Percentiles rank a stretch among this genome's conserved stretches.
These are phyloP conservation scores for Microsporum audouinii DNA, from an alignment of 2,329 filamentous ascomycete species.

Conservation along the genomic window DNA sequence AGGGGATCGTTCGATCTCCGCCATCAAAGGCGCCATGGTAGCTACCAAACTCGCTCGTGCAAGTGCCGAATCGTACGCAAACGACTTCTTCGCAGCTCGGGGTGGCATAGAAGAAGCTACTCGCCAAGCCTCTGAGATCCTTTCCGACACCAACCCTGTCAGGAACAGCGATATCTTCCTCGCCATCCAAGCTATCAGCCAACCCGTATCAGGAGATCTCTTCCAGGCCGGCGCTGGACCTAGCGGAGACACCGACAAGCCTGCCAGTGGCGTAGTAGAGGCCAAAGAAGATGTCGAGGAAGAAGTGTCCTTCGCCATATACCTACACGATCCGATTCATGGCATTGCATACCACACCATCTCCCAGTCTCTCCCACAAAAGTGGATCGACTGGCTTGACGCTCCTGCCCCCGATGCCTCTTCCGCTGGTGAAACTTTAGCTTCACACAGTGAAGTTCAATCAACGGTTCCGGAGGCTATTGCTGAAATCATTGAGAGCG, in stretches of 20 bases:
- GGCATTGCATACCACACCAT: constrained; percentile 75
- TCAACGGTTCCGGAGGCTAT: constrained; percentile 60
- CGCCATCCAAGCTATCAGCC: constrained; percentile 74
- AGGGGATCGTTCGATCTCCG: constrained; percentile 61
- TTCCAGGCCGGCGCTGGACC: constrained; percentile 47
- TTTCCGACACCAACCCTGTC: constrained; percentile 78
- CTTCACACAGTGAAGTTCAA: constrained; percentile 21
- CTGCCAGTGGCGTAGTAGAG: constrained; percentile 26
- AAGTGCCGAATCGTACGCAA: constrained; percentile 75
- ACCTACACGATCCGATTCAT: constrained; percentile 76
- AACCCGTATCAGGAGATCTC: constrained; percentile 52
- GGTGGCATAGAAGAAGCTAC: constrained; percentile 75
- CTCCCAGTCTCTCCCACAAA: constrained; percentile 69
- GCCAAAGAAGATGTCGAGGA: constrained; percentile 37
- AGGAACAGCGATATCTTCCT: constrained; percentile 91
- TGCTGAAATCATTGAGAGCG: constrained; percentile 62
- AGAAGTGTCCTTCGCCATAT: constrained; percentile 64
- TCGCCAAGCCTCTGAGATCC: constrained; percentile 62
- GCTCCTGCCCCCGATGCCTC: constrained; percentile 41
- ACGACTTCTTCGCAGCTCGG: constrained; percentile 66
- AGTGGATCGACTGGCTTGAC: constrained; percentile 89
- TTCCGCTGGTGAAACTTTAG: constrained; percentile 19
- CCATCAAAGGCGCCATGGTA: constrained; percentile 69
- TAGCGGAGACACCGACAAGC: constrained; percentile 22
- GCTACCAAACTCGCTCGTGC: constrained; percentile 86